Evolutionary conservation across 2,329 filamentous ascomycete species (phyloP).

Genomic region (Colletotrichum sp.): DNA sequence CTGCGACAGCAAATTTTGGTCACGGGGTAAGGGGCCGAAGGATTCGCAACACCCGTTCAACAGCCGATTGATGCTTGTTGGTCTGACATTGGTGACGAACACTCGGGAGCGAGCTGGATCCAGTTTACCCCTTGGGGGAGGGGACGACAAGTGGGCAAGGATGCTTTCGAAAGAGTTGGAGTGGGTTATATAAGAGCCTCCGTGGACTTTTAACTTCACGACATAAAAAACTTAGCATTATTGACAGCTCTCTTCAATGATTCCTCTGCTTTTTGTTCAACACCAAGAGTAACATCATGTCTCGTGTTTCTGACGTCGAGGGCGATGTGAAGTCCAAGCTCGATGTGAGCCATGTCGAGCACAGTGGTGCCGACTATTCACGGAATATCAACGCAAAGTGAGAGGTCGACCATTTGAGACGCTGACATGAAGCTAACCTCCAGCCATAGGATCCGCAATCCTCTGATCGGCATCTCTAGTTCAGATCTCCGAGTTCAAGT

Average conservation of each 20-base stretch:
- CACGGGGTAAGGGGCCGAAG: neutral
- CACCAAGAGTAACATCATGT: neutral
- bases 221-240: neutral
- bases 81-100: neutral
- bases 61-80: neutral
- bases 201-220: neutral
- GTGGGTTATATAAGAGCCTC: conserved; percentile 10
- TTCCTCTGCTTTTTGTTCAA: neutral
- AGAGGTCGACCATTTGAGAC: neutral
- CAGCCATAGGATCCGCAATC: conserved; percentile 29
- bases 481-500: conserved; percentile 26
- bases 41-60: neutral
- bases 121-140: neutral
- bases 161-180: neutral
- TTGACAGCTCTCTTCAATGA: neutral
- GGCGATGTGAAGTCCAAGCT: conserved; percentile 22
- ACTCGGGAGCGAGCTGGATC: neutral
- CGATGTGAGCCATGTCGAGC: conserved; percentile 21
- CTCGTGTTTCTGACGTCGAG: conserved; percentile 24
- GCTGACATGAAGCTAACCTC: neutral
- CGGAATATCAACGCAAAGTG: conserved; percentile 37
- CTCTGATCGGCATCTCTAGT: conserved; percentile 27
- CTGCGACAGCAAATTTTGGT: neutral
- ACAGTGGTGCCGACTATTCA: conserved; percentile 29
- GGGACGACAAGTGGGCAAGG: neutral